Conservation (phyloP, 1,284 basidiomycete species). For the Fistulinella cinereoalba region DNA sequence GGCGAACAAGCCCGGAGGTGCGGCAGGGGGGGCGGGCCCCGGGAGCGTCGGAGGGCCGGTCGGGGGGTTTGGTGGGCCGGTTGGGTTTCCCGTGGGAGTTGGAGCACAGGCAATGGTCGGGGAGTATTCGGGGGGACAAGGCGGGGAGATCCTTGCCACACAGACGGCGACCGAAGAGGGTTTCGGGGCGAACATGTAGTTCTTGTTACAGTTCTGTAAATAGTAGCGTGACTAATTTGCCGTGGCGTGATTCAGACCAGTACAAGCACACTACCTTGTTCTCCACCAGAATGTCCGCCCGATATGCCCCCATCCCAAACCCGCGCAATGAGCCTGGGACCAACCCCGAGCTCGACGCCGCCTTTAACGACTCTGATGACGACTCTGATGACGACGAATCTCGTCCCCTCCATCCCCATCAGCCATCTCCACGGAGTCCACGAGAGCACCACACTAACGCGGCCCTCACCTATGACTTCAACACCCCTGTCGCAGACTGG, state of each 20-base stretch:
- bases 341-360: slow-evolving; percentile 68
- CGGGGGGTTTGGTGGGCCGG: slow-evolving; percentile 30
- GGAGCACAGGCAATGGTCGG: slow-evolving; percentile 23
- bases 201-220: too few relatives aligned
- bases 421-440: slow-evolving; percentile 22
- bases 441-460: slow-evolving; percentile 7
- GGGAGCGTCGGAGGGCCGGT: slow-evolving; percentile 30
- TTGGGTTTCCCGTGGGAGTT: slow-evolving; percentile 22
- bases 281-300: slow-evolving; percentile 52
- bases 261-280: too few relatives aligned
- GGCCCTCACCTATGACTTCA: slow-evolving; percentile 76
- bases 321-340: slow-evolving; percentile 50
- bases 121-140: slow-evolving; percentile 12
- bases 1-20: slow-evolving; percentile 34
- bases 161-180: slow-evolving; percentile 22
- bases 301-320: slow-evolving; percentile 70
- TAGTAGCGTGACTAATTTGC: too few relatives aligned
- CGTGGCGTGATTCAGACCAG: too few relatives aligned
- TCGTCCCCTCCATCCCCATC: slow-evolving; percentile 47
- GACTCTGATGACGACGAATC: slow-evolving; percentile 54
- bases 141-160: slow-evolving; percentile 10
- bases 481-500: slow-evolving; percentile 72
- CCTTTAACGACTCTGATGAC: slow-evolving; percentile 72
- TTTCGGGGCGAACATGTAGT: slow-evolving; percentile 19
- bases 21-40: slow-evolving; percentile 8